Evolutionary conservation across 164 flowering plant genomes (phyloP), one percentile per base, ranked within the genome.

Genomic region (Hamamelis virginiana): DNA sequence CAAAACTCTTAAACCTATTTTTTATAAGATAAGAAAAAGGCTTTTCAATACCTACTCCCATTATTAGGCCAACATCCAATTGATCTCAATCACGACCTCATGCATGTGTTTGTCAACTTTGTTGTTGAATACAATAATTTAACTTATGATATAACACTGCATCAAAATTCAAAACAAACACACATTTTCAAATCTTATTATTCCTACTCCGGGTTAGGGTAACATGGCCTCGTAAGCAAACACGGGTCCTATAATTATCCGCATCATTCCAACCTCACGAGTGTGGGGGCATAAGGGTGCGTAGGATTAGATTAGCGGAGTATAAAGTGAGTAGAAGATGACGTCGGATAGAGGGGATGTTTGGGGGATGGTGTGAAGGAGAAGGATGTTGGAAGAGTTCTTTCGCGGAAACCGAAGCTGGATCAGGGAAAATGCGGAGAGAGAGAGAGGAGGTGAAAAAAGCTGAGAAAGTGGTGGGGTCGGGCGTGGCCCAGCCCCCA

Each of bases 381-480:
- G 71, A 52, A 28, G 8, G 26, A 16, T 19, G 59, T 26, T 15
- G 59, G 65, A 48, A 43, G 45, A 65, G 50, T n/a, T 33, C 72
- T 70, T 76, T 73, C 77, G 26, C 76, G 73, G 73, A 65, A 74
- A 80, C 67, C 78, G 76, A 76, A 74, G 77, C 46, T 5, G 59
- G 74, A 78, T 74, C 77, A 64, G 10, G 15, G 56, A 59, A 58
- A 69, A 19, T 12, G 8, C n/a, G 28, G 11, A 55, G 64, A 33
- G 25, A 19, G 53, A 25, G 65, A 61, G 74, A 27, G 28, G 50
- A 41, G 68, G 3, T 8, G 53, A 74, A 67, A 74, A 67, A 65
- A 66, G 70, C 51, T n/a, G 77, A 19, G 59, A 50, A 28, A 70
- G 45, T 9, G 44, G 41, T 51, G n/a, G 59, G 62, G 64, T 38